Conservation (phyloP, 2,329 filamentous ascomycete species). For the Sporothrix curviconia region DNA sequence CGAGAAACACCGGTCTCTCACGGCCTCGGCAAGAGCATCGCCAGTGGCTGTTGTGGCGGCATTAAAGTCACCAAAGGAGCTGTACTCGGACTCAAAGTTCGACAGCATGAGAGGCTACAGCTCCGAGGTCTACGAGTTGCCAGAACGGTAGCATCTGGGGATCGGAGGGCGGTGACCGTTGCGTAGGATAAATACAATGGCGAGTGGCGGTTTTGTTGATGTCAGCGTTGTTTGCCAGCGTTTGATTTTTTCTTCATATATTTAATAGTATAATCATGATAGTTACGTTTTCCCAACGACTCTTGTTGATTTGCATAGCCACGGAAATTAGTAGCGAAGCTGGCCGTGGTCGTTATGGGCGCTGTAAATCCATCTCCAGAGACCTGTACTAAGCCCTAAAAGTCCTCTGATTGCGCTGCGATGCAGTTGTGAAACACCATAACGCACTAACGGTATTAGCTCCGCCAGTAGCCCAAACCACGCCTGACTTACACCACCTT, state of each 20-base stretch:
- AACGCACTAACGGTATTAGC: too few species aligned
- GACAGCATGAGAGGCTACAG: not conserved
- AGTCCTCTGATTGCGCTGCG: too few species aligned
- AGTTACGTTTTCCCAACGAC: not conserved
- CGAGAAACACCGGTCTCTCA: not conserved
- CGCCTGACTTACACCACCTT: too few species aligned
- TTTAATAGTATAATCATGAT: not conserved
- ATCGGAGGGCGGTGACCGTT: too few species aligned
- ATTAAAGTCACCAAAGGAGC: not conserved
- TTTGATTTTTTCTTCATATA: not conserved
- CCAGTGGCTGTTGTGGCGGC: too few species aligned
- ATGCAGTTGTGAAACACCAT: too few species aligned
- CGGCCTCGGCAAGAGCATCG: not conserved
- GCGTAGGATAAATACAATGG: too few species aligned
- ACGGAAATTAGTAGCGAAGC: not conserved
- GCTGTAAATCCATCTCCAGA: too few species aligned
- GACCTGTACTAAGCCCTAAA: too few species aligned
- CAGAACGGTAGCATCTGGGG: not conserved
- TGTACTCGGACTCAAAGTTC: not conserved
- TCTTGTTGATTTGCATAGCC: conserved; percentile 2
- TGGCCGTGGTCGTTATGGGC: too few species aligned
- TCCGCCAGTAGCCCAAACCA: too few species aligned
- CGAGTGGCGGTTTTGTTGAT: too few species aligned
- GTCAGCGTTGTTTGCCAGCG: not conserved
- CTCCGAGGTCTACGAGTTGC: not conserved